These are phyloP conservation scores for Centaurea solstitialis DNA, from an alignment of 129 eudicot species.

Conservation along the genomic window DNA sequence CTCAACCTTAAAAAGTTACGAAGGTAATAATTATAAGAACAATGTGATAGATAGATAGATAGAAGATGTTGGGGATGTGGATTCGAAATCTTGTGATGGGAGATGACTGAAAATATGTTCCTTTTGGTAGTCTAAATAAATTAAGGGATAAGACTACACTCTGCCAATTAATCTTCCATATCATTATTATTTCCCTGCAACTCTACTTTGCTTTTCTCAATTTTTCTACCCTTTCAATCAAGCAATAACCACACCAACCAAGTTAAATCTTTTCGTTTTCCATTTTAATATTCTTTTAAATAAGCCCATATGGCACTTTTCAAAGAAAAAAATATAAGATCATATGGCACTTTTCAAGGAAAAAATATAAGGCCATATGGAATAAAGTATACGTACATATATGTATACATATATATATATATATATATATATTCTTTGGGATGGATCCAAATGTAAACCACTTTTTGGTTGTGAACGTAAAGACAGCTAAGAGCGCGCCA, in stretches of 20 bases:
- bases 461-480: too few species aligned
- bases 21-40: too few species aligned
- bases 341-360: not conserved
- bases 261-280: not conserved
- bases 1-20: too few species aligned
- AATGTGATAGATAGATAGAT: too few species aligned
- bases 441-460: too few species aligned
- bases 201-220: conserved; percentile 24
- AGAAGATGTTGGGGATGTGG: too few species aligned
- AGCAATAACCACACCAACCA: conserved; percentile 4
- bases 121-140: conserved; percentile 22
- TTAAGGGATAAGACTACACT: conserved; percentile 29
- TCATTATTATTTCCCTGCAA: conserved; percentile 34
- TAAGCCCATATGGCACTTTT: not conserved
- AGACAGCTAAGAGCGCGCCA: too few species aligned
- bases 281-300: not conserved
- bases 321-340: not conserved
- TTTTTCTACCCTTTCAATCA: conserved; percentile 24
- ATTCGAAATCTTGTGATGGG: conserved; percentile 16
- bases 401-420: too few species aligned
- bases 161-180: conserved; percentile 25
- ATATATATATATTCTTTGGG: too few species aligned
- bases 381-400: too few species aligned
- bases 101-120: conserved; percentile 18
- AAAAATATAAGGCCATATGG: too few species aligned